Evolutionary conservation across 2,329 filamentous ascomycete genomes (phyloP).

Genomic region (Akanthomyces dipterigenus): DNA sequence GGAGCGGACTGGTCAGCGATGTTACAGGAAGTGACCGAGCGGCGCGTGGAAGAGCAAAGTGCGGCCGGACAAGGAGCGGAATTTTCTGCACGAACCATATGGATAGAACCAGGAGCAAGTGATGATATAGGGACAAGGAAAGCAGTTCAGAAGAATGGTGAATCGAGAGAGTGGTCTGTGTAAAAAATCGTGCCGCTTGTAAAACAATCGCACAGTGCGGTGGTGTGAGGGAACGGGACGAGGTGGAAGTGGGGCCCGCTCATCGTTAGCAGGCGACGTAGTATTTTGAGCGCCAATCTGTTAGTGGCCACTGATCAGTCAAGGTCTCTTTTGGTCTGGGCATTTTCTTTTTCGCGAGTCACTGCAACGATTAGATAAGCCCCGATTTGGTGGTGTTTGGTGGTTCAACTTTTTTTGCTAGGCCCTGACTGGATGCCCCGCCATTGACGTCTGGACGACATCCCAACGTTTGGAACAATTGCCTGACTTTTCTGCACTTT

Average conservation of each 20-base stretch:
- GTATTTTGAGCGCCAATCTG: background rate
- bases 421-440: slow-evolving; percentile 1
- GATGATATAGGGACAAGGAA: background rate
- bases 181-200: background rate
- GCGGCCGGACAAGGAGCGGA: background rate
- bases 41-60: background rate
- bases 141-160: background rate
- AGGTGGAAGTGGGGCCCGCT: background rate
- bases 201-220: slow-evolving; percentile 3
- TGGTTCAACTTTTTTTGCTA: background rate
- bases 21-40: background rate
- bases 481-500: background rate
- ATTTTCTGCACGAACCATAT: background rate
- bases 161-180: background rate
- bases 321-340: background rate
- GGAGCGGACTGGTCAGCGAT: background rate
- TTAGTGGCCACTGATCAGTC: background rate
- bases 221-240: background rate
- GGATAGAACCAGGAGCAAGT: background rate
- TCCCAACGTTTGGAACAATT: background rate
- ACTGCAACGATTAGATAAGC: slow-evolving; percentile 11
- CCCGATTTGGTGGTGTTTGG: background rate
- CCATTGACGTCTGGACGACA: background rate
- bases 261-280: background rate
- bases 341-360: background rate